Base-by-base conservation (phyloP, 2,329 filamentous ascomycete genomes). In the Microsporum canis region DNA sequence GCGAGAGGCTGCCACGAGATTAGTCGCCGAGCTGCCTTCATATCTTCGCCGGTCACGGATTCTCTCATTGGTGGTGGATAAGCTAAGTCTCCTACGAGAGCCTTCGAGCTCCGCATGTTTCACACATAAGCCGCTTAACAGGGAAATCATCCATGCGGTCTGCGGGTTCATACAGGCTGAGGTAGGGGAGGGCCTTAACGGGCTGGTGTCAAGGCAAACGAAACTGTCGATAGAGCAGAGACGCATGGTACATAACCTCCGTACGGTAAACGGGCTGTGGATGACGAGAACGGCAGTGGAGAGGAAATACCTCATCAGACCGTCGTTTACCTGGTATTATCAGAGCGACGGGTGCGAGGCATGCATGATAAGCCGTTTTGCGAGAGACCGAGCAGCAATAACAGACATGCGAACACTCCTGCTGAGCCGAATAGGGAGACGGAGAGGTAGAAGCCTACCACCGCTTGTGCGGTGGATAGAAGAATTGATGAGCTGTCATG, bases 341-440 rank as follows among this genome's bases (percentile, higher is more conserved):
- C 72, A 76, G 62, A 61, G 59, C 23, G 71, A 73, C 56, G 57
- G 62, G 6, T 77, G 75, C 61, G 64, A 72, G 33, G 75, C 71
- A 0, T 77, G 75, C 53, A 74, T 76, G 57, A 47, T 77, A 7
- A 65, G 69, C 5, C 66, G 71, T 0, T 65, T 77, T 10, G 67
- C 68, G 1, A 58, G 62, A 0, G 63, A 72, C 56, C 65, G 67
- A 3, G 45, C 63, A 1, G 63, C 63, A 1, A 39, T 76, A 14
- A 66, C 66, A 17, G 68, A 73, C 49, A 63, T 77, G 8, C 68
- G 72, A 29, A 62, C 60, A 56, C 56, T 67, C 1, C 45, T 74
- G 34, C 61, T 71, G 12, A 71, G 71, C 58, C 71, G 71, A 23
- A 73, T 68, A 3, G 62, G 66, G 7, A 73, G 66, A 2, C 65